Conservation (phyloP, 768 basidiomycete species). For the Clavulina sp. region DNA sequence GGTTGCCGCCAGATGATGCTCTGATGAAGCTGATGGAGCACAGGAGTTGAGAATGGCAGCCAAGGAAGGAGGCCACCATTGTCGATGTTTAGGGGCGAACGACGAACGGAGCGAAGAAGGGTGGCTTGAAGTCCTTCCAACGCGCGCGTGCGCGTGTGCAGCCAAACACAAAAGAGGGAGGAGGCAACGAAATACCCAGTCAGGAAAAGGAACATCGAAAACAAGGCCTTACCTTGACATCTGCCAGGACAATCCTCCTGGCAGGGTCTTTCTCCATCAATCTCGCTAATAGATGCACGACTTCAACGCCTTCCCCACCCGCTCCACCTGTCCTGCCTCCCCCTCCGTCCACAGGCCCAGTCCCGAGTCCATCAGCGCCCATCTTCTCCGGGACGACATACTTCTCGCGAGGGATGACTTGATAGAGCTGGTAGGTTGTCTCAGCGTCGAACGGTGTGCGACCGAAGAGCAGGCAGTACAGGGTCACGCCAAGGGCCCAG, state of each 20-base stretch:
- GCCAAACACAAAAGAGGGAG: slow-evolving; percentile 26
- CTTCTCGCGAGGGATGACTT: slow-evolving; percentile 58
- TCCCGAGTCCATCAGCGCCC: slow-evolving; percentile 49
- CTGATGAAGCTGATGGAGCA: too few species aligned
- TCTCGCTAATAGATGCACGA: slow-evolving; percentile 52
- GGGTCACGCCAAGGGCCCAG: slow-evolving; percentile 93
- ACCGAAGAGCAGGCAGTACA: slow-evolving; percentile 89
- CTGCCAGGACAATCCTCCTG: slow-evolving; percentile 56
- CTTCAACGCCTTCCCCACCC: slow-evolving; percentile 37
- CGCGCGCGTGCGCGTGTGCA: slow-evolving; percentile 3
- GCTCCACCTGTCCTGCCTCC: slow-evolving; percentile 25
- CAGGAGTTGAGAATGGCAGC: too few species aligned
- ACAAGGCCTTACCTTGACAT: slow-evolving; percentile 53
- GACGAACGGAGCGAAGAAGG: not conserved
- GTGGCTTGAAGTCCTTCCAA: not conserved
- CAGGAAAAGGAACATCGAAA: slow-evolving; percentile 16
- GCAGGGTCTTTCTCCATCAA: slow-evolving; percentile 67
- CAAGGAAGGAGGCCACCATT: too few species aligned
- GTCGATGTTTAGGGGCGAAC: too few species aligned
- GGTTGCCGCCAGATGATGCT: too few species aligned
- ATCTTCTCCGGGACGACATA: slow-evolving; percentile 51
- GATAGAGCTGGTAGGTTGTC: slow-evolving; percentile 62
- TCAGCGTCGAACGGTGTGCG: slow-evolving; percentile 54
- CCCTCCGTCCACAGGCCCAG: slow-evolving; percentile 43
- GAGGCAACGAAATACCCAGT: slow-evolving; percentile 10